A percentile compares a stretch with the other conserved stretches of the same genome.
Evolutionary conservation across 78 protist genomes (phyloP).

Genomic region (Corallochytrium limacisporum): DNA sequence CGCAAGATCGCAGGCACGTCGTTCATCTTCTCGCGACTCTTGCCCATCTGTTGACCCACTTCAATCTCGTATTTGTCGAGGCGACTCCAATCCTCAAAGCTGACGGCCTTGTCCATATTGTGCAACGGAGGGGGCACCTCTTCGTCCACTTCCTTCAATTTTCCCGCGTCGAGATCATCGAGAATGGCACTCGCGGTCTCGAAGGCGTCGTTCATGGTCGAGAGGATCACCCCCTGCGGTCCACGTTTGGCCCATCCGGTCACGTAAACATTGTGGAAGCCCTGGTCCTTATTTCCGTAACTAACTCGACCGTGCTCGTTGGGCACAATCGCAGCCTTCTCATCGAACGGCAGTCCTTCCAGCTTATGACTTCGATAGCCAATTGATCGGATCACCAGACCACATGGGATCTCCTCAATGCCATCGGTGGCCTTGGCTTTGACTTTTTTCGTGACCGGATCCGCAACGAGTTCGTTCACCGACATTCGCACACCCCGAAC

Average conservation of each 20-base stretch:
- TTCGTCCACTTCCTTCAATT: neutral
- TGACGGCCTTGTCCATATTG: neutral
- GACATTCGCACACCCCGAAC: too few species aligned
- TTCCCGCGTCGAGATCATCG: neutral
- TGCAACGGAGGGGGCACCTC: neutral
- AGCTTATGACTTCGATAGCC: neutral
- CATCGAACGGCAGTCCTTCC: neutral
- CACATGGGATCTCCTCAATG: neutral
- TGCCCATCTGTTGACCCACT: neutral
- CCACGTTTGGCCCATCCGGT: conserved; percentile 10
- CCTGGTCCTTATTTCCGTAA: neutral
- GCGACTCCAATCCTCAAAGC: neutral
- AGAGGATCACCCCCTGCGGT: neutral
- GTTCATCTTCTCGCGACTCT: neutral
- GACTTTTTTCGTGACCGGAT: neutral
- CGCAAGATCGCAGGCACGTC: neutral
- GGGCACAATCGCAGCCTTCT: neutral
- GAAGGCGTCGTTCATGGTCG: conserved; percentile 9
- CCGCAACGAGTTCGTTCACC: too few species aligned
- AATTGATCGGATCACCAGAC: neutral
- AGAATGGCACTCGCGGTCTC: neutral
- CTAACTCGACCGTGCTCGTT: neutral
- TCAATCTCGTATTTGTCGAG: neutral
- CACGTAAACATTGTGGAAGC: neutral
- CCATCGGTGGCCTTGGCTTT: neutral